These are phyloP conservation scores for Scutellaria galericulata DNA, from an alignment of 257 asterid species.

Conservation along the genomic window DNA sequence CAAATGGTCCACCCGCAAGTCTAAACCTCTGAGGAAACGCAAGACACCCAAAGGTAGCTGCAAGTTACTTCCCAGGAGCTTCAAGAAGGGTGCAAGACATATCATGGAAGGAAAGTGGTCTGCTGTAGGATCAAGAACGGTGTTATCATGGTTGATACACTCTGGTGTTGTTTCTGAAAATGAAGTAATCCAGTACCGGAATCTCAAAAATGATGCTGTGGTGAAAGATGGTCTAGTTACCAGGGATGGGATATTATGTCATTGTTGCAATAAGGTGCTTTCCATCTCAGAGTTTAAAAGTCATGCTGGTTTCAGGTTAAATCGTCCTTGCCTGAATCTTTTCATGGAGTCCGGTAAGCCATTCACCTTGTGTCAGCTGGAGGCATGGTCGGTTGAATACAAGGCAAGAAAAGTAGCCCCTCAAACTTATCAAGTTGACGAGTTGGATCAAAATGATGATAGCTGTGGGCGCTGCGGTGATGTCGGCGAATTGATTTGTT, in stretches of 20 bases:
- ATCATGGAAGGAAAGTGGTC: slow-evolving; percentile 79
- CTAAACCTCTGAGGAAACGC: slow-evolving; percentile 61
- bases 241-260: slow-evolving; percentile 81
- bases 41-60: slow-evolving; percentile 80
- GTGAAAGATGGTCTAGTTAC: slow-evolving; percentile 80
- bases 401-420: slow-evolving; percentile 66
- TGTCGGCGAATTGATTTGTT: slow-evolving; percentile 92
- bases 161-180: slow-evolving; percentile 63
- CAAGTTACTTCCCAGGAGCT: slow-evolving; percentile 76
- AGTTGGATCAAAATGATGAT: slow-evolving; percentile 90
- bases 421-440: slow-evolving; percentile 60
- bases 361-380: slow-evolving; percentile 81
- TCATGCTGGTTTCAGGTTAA: slow-evolving; percentile 72
- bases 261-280: slow-evolving; percentile 67
- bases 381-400: slow-evolving; percentile 97
- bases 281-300: slow-evolving; percentile 72
- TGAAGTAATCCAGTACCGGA: slow-evolving; percentile 81
- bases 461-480: slow-evolving; percentile 98
- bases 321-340: slow-evolving; percentile 71
- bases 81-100: slow-evolving; percentile 72
- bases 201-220: slow-evolving; percentile 59
- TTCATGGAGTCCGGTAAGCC: slow-evolving; percentile 88
- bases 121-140: slow-evolving; percentile 64
- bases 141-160: slow-evolving; percentile 89
- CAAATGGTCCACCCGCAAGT: slow-evolving; percentile 54